A percentile compares a stretch with the other conserved stretches of the same genome.
phyloP scores from a whole-genome alignment of 257 asterid genomes.

The Linaria vulgaris region DNA sequence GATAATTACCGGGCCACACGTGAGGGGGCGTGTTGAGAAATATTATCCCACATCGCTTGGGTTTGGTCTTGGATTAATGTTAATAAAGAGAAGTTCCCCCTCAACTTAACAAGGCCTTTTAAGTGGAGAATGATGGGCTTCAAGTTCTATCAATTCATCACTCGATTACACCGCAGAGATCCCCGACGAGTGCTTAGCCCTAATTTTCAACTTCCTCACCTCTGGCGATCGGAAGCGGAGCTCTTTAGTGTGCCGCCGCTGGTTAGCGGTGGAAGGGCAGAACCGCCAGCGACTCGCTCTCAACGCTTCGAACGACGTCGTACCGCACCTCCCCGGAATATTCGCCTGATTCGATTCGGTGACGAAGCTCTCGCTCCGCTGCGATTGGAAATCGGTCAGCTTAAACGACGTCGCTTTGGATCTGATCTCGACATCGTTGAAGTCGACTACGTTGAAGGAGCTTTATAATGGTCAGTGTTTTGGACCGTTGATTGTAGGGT shows the following conservation, averaged over 20 bases:
- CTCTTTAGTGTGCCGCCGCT: slow-evolving; percentile 68
- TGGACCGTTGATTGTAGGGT: slow-evolving; percentile 59
- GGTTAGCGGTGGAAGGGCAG: slow-evolving; percentile 76
- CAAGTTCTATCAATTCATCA: too few species aligned
- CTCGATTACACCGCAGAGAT: slow-evolving; percentile 56
- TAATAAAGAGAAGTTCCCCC: too few species aligned
- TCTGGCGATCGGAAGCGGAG: slow-evolving; percentile 67
- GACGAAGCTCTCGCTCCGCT: slow-evolving; percentile 69
- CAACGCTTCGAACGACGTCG: slow-evolving; percentile 45
- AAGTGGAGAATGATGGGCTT: too few species aligned
- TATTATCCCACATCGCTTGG: too few species aligned
- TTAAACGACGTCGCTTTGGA: slow-evolving; percentile 56
- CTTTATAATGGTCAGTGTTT: slow-evolving; percentile 76
- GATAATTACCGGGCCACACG: too few species aligned
- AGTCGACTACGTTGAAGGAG: slow-evolving; percentile 69
- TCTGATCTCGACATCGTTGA: slow-evolving; percentile 52
- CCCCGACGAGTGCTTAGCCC: slow-evolving; percentile 78
- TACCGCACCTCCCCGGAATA: slow-evolving; percentile 36
- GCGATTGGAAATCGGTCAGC: slow-evolving; percentile 66
- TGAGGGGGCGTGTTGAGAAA: too few species aligned
- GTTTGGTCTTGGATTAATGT: too few species aligned
- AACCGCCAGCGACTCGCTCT: slow-evolving; percentile 72
- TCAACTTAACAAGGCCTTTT: too few species aligned
- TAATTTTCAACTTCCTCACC: slow-evolving; percentile 66
- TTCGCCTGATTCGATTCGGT: slow-evolving; percentile 70